Base-by-base conservation (phyloP, 2,329 filamentous ascomycete species). In the Aureobasidium sp. region DNA sequence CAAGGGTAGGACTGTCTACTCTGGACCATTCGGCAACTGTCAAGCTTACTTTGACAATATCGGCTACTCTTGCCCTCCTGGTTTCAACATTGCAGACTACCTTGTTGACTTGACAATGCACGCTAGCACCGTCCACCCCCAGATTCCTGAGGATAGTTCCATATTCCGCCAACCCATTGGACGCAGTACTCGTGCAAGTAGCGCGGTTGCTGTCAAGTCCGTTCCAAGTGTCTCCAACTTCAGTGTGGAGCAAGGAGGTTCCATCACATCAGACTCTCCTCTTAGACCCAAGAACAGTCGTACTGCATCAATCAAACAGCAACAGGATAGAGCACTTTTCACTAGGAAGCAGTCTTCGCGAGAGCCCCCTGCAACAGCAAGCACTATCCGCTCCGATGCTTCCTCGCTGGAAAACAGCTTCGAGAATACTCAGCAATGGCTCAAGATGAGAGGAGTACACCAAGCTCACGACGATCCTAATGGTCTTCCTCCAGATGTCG, bases 81-180 rank as follows among this genome's bases (percentile, higher is more conserved):
- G 95, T 2, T 99, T 97, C 82, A 99, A 99, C 71, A 97, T 99
- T 74, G 94, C 94, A 4, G 94, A 99, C 73, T 99, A 97, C 71
- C 84, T 99, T 5, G 92, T 99, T 34, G 94, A 99, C 73, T 81
- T 99, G 44, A 97, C 94, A 0, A 97, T 99, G 93, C 94, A 99
- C 73, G 92, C 92, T 27, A 85, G 89, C 63, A 80, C 82, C 59
- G 78, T 81, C 15, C 78, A 76, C 41, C 79, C 81, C 1, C 76
- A 81, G 12, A 75, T 80, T 1, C 81, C 85, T 34, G 84, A 86
- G 53, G 77, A 83, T 48, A 83, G 80, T 24, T 63, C 63, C 7
- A 59, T 66, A 2, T 82, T 85, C 62, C 83, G 87, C 15, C 61
- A 63, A 37, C 84, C 87, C 61, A 83, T 82, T 17, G 83, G 81